Conservation (phyloP, 2,329 filamentous ascomycete genomes). For the Macrophomina phaseolina region DNA sequence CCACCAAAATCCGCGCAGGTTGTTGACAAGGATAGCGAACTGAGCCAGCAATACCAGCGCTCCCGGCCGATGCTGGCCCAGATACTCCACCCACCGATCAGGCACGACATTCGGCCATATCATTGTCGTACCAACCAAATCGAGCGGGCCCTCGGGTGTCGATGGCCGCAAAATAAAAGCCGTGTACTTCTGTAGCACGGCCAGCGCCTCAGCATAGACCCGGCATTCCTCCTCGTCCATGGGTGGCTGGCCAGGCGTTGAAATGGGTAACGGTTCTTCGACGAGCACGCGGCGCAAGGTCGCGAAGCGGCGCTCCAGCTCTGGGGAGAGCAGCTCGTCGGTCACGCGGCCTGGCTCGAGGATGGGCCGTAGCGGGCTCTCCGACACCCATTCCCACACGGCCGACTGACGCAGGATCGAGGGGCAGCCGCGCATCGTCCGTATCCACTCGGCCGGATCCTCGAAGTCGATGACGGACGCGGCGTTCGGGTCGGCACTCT, state of each 20-base stretch:
- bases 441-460: constrained; percentile 22
- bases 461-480: constrained; percentile 17
- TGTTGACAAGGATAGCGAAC: constrained; percentile 19
- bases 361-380: constrained; percentile 20
- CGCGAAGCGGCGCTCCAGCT: constrained; percentile 10
- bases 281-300: constrained; percentile 12
- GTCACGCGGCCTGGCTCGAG: constrained; percentile 6
- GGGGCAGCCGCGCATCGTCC: constrained; percentile 20
- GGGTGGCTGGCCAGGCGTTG: neutral
- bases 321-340: constrained; percentile 1
- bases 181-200: constrained; percentile 19
- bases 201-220: constrained; percentile 14
- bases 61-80: constrained; percentile 4
- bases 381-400: constrained; percentile 21
- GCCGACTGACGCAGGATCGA: constrained; percentile 20
- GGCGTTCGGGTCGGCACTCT: constrained; percentile 7
- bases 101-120: constrained; percentile 25
- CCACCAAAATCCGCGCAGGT: constrained; percentile 26
- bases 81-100: constrained; percentile 22
- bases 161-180: constrained; percentile 15
- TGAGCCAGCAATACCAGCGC: constrained; percentile 24
- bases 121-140: constrained; percentile 22
- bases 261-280: constrained; percentile 2
- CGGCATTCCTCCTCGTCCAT: constrained; percentile 10
- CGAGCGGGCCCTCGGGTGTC: constrained; percentile 17